Evolutionary conservation across 495 filamentous ascomycete genomes (phyloP).

Genomic region (Parachaetomium inaequale): DNA sequence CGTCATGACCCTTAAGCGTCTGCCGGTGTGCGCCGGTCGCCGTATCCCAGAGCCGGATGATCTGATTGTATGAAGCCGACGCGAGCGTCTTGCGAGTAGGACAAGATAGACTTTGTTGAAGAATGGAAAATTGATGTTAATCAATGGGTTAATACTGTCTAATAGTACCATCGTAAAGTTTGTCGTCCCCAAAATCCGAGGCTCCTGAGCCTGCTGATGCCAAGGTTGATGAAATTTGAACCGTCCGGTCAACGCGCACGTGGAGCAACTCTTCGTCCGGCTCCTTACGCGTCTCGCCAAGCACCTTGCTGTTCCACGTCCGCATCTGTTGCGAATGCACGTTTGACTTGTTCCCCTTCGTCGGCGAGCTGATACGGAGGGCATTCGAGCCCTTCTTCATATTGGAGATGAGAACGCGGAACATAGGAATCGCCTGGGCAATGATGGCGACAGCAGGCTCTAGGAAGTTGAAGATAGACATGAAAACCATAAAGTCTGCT

Average conservation of each 20-base stretch:
- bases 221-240: neutral
- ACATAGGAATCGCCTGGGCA: conserved; percentile 24
- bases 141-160: too few species aligned
- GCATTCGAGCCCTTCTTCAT: conserved; percentile 2
- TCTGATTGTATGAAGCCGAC: too few species aligned
- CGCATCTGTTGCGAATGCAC: too few species aligned
- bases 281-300: neutral
- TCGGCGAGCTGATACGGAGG: conserved; percentile 13
- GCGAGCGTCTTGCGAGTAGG: too few species aligned
- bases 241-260: neutral
- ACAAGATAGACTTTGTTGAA: too few species aligned
- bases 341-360: too few species aligned
- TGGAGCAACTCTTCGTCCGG: neutral
- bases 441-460: conserved; percentile 25
- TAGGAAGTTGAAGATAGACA: conserved; percentile 28
- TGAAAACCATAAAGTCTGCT: conserved; percentile 25
- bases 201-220: neutral
- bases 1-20: too few species aligned
- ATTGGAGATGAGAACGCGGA: conserved; percentile 24
- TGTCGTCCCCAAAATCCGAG: too few species aligned
- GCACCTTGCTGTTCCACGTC: neutral
- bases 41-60: too few species aligned
- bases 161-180: too few species aligned
- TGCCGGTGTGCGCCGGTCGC: too few species aligned
- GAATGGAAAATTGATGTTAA: too few species aligned